A percentile compares a stretch with the other conserved stretches of the same genome.
Conservation (phyloP, 805 yeast genomes). For the Suhomyces prunicola region DNA sequence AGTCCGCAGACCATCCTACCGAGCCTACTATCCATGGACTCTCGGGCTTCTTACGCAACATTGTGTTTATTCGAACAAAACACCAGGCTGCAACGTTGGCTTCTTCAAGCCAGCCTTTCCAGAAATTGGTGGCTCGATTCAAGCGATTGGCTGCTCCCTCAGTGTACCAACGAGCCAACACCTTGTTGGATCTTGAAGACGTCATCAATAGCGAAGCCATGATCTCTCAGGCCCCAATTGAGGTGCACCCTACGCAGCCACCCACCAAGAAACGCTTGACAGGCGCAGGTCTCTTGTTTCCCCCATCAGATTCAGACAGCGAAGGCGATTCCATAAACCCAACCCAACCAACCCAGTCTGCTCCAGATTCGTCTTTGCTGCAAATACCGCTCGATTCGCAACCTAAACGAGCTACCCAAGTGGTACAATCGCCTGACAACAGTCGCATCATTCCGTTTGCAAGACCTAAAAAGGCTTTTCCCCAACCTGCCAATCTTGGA, state of each 20-base stretch:
- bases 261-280: neutral
- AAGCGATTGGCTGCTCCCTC: neutral
- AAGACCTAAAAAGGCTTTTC: neutral
- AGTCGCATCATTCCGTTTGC: neutral
- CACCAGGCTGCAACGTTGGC: neutral
- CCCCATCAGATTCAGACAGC: neutral
- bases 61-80: neutral
- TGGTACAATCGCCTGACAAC: neutral
- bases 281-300: constrained; percentile 1
- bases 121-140: neutral
- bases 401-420: neutral
- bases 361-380: neutral
- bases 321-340: neutral
- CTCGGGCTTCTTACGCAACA: neutral
- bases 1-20: neutral
- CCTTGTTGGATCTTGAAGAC: neutral
- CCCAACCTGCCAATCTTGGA: neutral
- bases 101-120: neutral
- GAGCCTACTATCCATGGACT: neutral
- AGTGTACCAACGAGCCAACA: neutral
- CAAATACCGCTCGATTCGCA: neutral
- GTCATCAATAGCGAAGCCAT: neutral
- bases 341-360: neutral
- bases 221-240: neutral
- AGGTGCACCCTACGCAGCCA: neutral